Base-by-base conservation (phyloP, 495 filamentous ascomycete genomes). In the Amorphotheca resinae region DNA sequence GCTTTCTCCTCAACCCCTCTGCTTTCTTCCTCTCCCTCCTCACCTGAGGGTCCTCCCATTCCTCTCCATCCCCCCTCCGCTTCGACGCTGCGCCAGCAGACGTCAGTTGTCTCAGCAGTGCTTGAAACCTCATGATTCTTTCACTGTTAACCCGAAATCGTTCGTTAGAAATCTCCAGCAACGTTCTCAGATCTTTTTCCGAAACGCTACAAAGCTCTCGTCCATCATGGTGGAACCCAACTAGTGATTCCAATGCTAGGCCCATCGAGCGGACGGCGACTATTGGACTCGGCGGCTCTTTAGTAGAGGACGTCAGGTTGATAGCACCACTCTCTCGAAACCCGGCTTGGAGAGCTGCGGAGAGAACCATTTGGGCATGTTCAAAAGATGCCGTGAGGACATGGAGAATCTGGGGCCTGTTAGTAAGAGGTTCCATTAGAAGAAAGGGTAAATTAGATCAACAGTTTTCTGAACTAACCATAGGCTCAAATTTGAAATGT, bases 401-500 rank as follows among this genome's bases (percentile, higher is more conserved):
- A 49, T 96, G 88, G 2, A 96, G 72, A 50, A 95, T 94, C 87
- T 93, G 49, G 12, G 32, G 7, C 34, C 25, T 16, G 5, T 41
- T 4, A 40, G 38, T 28, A 40, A 4, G 23, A 28, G 26, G 1
- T 25, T 17, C 2, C 11, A 1, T 16, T 2, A 1, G 1, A 12
- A 28, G 21, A 3, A 1, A n/a, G 16, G 1, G 34, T 37, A 21
- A 21, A 9, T 8, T 17, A 8, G 6, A 18, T n/a, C n/a, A n/a
- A n/a, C n/a, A n/a, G n/a, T 7, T 2, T 37, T 18, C 18, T 3
- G 15, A 7, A 39, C 75, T 48, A 70, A 91, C 88, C 86, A 96
- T 84, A 23, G 89, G 84, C 57, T 95, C 88, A 55, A 89, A 95
- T 59, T 91, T 88, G 66, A 95, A 83, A 57, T 86, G 85, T 31